Evolutionary conservation across 208 protist genomes (phyloP), one percentile per base, ranked within the genome.

Genomic region (Trypanosoma scelopori): DNA sequence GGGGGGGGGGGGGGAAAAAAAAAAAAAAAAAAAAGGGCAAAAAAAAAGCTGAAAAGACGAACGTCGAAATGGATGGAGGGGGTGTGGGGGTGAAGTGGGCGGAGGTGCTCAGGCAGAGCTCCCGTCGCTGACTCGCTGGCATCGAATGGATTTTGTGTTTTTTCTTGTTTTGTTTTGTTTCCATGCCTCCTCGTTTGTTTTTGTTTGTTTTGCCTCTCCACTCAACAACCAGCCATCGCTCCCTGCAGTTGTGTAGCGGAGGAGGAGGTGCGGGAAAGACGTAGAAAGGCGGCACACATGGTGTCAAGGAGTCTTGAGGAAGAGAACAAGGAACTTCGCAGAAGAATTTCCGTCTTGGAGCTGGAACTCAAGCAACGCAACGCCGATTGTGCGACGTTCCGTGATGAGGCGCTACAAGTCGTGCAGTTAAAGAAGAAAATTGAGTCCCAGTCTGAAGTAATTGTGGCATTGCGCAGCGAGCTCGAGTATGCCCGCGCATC

Each of bases 341-440:
- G 84, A 6, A 71, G 80, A 55, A 74, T 91, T 61, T 27, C 41
- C 5, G 82, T 77, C 3, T 70, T 93, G 18, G 78, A 85, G 63
- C 74, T 66, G 18, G 76, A 93, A 63, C 75, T 93, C 22, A 81
- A 64, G 20, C 72, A 77, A 23, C 84, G 82, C 58, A 91, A 85
- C 60, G 60, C 50, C 11, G 84, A 87, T 61, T 91, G 79, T 53
- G 65, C 71, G 5, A 74, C 69, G 12, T 72, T 93, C 6, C 62
- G 87, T 28, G 45, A 75, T 64, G 82, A 91, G 58, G 66, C 79
- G 22, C 65, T 80, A 55, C 43, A 53, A 47, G 65, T 88, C 27
- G 46, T 69, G 3, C 67, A 69, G 5, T 42, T 88, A 22, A 74
- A 72, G 46, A 46, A 83, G 59, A 83, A 84, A 65, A 83, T 79